Evolutionary conservation across 331 rosid species (phyloP), one percentile per base, ranked within the genome.

Genomic region (Cydonia oblonga): DNA sequence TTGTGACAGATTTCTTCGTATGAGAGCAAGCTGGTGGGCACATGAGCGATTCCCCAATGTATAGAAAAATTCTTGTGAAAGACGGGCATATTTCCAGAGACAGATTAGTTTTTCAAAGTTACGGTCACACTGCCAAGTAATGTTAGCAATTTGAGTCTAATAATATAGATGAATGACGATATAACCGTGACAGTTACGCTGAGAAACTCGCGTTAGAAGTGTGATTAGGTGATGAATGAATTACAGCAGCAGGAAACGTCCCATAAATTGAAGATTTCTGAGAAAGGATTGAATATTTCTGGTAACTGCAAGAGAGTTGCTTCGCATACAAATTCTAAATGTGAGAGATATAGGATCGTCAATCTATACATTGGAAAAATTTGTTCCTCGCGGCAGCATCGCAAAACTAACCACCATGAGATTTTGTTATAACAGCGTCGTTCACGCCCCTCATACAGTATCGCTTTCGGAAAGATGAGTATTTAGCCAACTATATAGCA

Each of bases 281-380:
- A 3, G 5, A 11, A 0, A 11, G 46, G 46, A 40, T 11, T 40
- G 46, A 40, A 40, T 40, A 40, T 11, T 40, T 40, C 46, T 40
- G 15, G 46, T 11, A 40, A 40, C 22, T 63, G 32, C 20, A 33
- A 1, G 66, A 74, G 22, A 35, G 75, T 29, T 28, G 74, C 70
- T 83, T 70, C 69, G 68, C 64, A 65, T 63, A 78, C 54, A 33
- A 24, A 10, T 59, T 32, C 75, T 8, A 32, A 28, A 53, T 73
- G 18, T 26, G 51, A 62, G 54, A 56, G 14, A 56, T 69, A 9
- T 2, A 9, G 28, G 57, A 52, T 69, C 53, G 70, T 71, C 19
- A 64, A 78, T 79, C 88, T 88, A 71, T 83, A 84, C 88, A 88
- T 28, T 9, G 73, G 74, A 81, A 86, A 80, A 87, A 86, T 81